Conservation (phyloP, 345 rosid species). For the Carallia pectinifolia region DNA sequence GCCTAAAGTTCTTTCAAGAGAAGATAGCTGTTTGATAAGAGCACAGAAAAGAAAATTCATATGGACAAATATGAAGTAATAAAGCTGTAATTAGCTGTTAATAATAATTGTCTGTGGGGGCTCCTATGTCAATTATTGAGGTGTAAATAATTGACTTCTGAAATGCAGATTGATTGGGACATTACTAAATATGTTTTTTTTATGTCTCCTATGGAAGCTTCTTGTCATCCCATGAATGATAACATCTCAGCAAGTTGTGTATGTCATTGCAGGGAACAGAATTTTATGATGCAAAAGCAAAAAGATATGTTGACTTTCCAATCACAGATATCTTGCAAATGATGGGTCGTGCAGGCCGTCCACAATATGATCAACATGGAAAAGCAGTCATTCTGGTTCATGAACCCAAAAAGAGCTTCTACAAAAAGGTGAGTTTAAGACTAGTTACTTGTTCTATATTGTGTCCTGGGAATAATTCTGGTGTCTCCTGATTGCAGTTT, state of each 20-base stretch:
- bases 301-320: slow-evolving; percentile 93
- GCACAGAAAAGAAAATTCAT: background rate
- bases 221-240: too few relatives aligned
- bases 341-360: slow-evolving; percentile 99
- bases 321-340: slow-evolving; percentile 98
- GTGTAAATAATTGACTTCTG: background rate
- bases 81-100: too few relatives aligned
- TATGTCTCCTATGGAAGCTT: too few relatives aligned
- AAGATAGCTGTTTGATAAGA: too few relatives aligned
- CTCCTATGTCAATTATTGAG: too few relatives aligned
- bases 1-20: too few relatives aligned
- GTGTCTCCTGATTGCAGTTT: slow-evolving; percentile 54
- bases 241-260: background rate
- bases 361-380: slow-evolving; percentile 98
- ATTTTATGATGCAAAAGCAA: slow-evolving; percentile 90
- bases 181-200: too few relatives aligned
- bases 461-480: slow-evolving; percentile 14
- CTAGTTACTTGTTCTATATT: slow-evolving; percentile 1
- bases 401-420: slow-evolving; percentile 97
- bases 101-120: too few relatives aligned
- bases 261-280: slow-evolving; percentile 77
- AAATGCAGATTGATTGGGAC: slow-evolving; percentile 1
- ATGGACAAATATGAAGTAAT: background rate
- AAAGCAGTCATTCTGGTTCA: slow-evolving; percentile 98
- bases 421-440: slow-evolving; percentile 67